phyloP scores from a whole-genome alignment of 495 filamentous ascomycete species.

The Pseudoneurospora amorphoporcata region DNA sequence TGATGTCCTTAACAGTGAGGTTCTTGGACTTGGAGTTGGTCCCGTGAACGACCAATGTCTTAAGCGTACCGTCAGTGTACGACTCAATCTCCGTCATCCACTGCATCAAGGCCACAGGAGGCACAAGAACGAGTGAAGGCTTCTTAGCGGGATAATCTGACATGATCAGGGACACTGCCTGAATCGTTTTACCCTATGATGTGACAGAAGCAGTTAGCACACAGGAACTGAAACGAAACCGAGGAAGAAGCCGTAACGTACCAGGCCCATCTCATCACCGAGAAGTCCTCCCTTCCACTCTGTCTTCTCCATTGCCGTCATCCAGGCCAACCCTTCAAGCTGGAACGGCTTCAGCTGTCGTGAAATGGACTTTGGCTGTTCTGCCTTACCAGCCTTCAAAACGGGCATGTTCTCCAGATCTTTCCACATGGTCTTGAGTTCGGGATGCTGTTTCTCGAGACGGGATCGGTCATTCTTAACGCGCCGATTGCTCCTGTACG shows the following conservation, averaged over 20 bases:
- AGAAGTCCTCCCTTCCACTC: conserved; percentile 80
- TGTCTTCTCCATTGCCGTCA: conserved; percentile 77
- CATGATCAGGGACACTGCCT: conserved; percentile 95
- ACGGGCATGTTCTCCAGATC: conserved; percentile 56
- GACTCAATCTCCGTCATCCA: conserved; percentile 89
- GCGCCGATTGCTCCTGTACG: conserved; percentile 14
- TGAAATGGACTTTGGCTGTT: conserved; percentile 69
- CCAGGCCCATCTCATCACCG: conserved; percentile 93
- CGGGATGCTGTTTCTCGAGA: conserved; percentile 68
- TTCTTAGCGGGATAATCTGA: conserved; percentile 78
- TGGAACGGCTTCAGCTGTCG: conserved; percentile 85
- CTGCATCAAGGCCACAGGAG: conserved; percentile 93
- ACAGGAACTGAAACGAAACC: not conserved
- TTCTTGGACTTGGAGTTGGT: conserved; percentile 74
- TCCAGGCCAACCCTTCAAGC: conserved; percentile 87
- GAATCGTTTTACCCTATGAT: conserved; percentile 75
- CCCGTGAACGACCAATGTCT: conserved; percentile 81
- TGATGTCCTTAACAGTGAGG: conserved; percentile 59
- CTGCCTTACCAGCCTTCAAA: conserved; percentile 52
- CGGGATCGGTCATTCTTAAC: conserved; percentile 12
- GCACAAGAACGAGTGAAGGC: conserved; percentile 82
- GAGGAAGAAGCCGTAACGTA: not conserved
- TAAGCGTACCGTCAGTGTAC: conserved; percentile 82
- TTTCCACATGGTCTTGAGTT: conserved; percentile 72
- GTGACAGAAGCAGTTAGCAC: not conserved